A percentile compares a stretch with the other conserved stretches of the same genome.
These are phyloP conservation scores for Cutaneotrichosporon sp. DNA, from an alignment of 1,284 basidiomycete species.

Conservation along the genomic window DNA sequence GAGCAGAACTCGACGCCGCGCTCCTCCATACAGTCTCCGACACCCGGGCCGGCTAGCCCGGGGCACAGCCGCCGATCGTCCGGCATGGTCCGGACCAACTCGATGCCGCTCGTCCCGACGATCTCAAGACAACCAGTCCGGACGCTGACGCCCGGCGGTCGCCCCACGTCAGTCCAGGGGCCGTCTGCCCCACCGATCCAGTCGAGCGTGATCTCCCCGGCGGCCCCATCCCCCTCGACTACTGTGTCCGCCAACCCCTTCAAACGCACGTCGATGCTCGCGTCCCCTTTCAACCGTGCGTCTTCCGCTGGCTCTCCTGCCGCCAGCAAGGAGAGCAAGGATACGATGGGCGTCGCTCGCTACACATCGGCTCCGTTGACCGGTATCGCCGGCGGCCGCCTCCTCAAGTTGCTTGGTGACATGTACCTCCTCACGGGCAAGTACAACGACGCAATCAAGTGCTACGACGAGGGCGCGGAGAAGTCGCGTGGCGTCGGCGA, in stretches of 20 bases:
- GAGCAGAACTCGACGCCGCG: neutral
- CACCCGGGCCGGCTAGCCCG: slow-evolving; percentile 1
- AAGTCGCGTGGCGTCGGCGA: slow-evolving; percentile 73
- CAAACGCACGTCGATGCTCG: slow-evolving; percentile 39
- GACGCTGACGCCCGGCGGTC: slow-evolving; percentile 45
- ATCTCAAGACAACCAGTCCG: slow-evolving; percentile 15
- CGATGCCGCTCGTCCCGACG: slow-evolving; percentile 13
- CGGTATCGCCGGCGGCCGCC: slow-evolving; percentile 55
- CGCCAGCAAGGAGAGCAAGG: slow-evolving; percentile 9
- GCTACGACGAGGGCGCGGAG: slow-evolving; percentile 80
- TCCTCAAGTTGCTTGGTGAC: slow-evolving; percentile 86
- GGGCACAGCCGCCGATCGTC: neutral
- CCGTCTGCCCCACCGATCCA: slow-evolving; percentile 42
- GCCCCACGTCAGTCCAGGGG: slow-evolving; percentile 43
- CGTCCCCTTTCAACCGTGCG: slow-evolving; percentile 39
- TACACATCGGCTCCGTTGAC: slow-evolving; percentile 42
- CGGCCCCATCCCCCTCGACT: slow-evolving; percentile 20
- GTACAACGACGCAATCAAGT: slow-evolving; percentile 73
- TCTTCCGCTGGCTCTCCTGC: slow-evolving; percentile 25
- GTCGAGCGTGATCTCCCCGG: slow-evolving; percentile 44
- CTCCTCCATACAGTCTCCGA: slow-evolving; percentile 8
- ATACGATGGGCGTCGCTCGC: slow-evolving; percentile 17
- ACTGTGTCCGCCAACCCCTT: slow-evolving; percentile 44
- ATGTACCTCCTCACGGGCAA: slow-evolving; percentile 81
- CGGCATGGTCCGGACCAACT: slow-evolving; percentile 24